A percentile compares a stretch with the other conserved stretches of the same genome.
These are phyloP conservation scores for Fusarium beomiforme DNA, from an alignment of 2,329 filamentous ascomycete species.

Conservation along the genomic window DNA sequence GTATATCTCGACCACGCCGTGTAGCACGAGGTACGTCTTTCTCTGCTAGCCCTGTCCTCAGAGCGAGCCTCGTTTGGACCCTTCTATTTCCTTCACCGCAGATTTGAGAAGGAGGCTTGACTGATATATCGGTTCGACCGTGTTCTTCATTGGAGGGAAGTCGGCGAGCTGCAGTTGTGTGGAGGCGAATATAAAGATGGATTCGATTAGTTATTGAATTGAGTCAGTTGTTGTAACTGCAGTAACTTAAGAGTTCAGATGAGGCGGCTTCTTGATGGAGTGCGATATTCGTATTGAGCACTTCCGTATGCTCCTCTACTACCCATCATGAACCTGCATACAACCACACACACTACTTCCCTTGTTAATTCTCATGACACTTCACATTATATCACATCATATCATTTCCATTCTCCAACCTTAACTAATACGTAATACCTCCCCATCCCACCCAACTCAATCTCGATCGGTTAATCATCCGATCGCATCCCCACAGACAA, in stretches of 20 bases:
- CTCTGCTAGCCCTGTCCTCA: constrained; percentile 2
- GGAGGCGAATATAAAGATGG: not conserved
- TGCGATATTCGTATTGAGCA: not conserved
- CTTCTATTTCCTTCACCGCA: constrained; percentile 23
- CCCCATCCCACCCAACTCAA: not conserved
- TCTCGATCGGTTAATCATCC: not conserved
- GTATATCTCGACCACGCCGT: constrained; percentile 34
- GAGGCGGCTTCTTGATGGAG: no score
- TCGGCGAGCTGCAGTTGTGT: constrained; percentile 29
- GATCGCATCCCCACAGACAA: constrained; percentile 1
- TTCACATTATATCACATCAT: not conserved
- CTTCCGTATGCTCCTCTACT: not conserved
- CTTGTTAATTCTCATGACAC: not conserved
- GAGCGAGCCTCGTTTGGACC: not conserved
- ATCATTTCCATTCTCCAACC: not conserved
- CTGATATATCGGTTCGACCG: constrained; percentile 10
- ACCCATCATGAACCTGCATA: not conserved
- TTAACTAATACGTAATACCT: not conserved
- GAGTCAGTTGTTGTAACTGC: not conserved
- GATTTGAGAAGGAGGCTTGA: constrained; percentile 13
- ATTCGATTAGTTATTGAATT: not conserved
- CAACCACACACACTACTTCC: not conserved
- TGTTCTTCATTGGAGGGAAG: constrained; percentile 4
- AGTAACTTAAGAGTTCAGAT: not conserved
- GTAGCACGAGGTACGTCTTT: constrained; percentile 5